Conservation (phyloP, 805 yeast species). For the Wickerhamiella dianesei region DNA sequence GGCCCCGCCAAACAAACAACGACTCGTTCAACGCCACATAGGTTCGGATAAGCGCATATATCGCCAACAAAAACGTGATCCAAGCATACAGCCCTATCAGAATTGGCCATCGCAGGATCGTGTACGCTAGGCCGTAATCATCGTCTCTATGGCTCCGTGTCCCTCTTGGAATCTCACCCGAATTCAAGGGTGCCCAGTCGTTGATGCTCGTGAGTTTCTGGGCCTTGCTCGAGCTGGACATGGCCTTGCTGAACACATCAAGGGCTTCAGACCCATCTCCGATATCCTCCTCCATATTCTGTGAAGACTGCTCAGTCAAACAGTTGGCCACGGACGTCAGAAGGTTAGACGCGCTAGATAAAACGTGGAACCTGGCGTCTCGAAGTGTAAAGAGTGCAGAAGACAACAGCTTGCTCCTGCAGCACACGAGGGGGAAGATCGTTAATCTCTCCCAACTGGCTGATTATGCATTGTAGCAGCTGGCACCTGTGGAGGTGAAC, state of each 20-base stretch:
- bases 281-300: not conserved
- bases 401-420: not conserved
- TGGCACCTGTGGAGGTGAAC: too few species aligned
- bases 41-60: slow-evolving; percentile 41
- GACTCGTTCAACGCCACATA: slow-evolving; percentile 54
- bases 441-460: too few species aligned
- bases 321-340: too few species aligned
- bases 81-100: slow-evolving; percentile 39
- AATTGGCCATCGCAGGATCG: slow-evolving; percentile 52
- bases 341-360: too few species aligned
- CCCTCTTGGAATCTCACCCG: slow-evolving; percentile 5
- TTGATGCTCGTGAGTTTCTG: slow-evolving; percentile 19
- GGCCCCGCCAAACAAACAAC: slow-evolving; percentile 46
- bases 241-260: slow-evolving; percentile 11
- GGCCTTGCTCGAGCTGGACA: slow-evolving; percentile 10
- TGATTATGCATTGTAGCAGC: too few species aligned
- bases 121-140: slow-evolving; percentile 30
- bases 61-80: slow-evolving; percentile 36
- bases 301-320: too few species aligned
- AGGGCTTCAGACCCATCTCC: slow-evolving; percentile 3
- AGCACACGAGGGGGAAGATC: not conserved
- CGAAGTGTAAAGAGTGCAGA: too few species aligned
- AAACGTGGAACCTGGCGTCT: too few species aligned
- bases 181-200: slow-evolving; percentile 15
- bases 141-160: slow-evolving; percentile 6